Evolutionary conservation across 495 filamentous ascomycete genomes (phyloP), one percentile per base, ranked within the genome.

Genomic region (Podospora pseudopauciseta): DNA sequence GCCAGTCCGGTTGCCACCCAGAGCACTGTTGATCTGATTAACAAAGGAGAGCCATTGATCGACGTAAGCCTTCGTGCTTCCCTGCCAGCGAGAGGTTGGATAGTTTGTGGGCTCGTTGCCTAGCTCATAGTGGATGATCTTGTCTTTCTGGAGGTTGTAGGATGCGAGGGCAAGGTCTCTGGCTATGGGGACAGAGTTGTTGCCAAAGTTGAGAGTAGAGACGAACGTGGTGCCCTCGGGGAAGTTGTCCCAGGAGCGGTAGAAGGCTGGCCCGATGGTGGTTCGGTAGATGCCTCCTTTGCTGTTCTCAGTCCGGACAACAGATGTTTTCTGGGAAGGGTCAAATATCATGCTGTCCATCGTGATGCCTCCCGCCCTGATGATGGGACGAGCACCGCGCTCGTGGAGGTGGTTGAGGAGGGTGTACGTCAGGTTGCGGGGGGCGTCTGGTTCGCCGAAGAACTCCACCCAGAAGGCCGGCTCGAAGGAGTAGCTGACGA

Each of bases 81-180:
- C 4, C n/a, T 68, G 61, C 71, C 71, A 73, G 15, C 71, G 71
- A 53, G 27, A 44, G n/a, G 65, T 11, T 2, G 71, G 71, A 56
- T 73, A 73, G 66, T 73, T 73, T 53, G 71, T 73, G 7, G 71
- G 71, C 23, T 73, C 71, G 65, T 73, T 73, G 65, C 71, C 71
- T 13, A 73, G 71, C 55, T 73, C 71, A 65, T 70, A 73, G 71
- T 73, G 70, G 30, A 62, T 15, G 39, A 73, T 73, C 44, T 73
- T 73, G 71, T 66, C 63, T 23, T 27, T 5, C 39, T 73, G 71
- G 4, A 34, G 63, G 18, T 53, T 23, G 65, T 73, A 60, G 2
- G 71, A 68, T 9, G 71, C 71, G 1, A 61, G 26, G 53, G 71
- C 71, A 19, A 73, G 68, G 11, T 49, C 68, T 9, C 34, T 39